A percentile compares a stretch with the other conserved stretches of the same genome.
Conservation (phyloP, 192 early-diverging fungal genomes). For the Backusella psychrophila region DNA sequence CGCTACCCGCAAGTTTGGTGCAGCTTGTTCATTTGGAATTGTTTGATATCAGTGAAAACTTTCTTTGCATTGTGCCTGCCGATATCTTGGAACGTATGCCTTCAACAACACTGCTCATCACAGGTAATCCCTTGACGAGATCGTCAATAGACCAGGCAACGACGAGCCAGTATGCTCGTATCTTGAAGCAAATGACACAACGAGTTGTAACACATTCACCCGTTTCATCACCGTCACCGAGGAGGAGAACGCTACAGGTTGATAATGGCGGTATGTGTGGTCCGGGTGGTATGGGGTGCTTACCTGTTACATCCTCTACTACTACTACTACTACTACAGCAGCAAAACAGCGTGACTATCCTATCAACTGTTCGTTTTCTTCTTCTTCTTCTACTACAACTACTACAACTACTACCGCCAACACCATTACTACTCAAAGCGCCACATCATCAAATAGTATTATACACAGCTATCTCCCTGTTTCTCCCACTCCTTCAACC, state of each 20-base stretch:
- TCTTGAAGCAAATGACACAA: conserved; percentile 29
- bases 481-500: neutral
- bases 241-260: neutral
- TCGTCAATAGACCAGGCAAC: neutral
- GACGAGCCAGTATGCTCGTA: conserved; percentile 12
- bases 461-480: too few species aligned
- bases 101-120: conserved; percentile 47
- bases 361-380: neutral
- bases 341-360: neutral
- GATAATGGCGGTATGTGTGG: conserved; percentile 16
- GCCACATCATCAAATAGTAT: too few species aligned
- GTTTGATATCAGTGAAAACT: conserved; percentile 36
- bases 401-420: neutral
- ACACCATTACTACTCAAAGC: too few species aligned
- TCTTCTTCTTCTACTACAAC: neutral
- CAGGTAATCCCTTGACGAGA: conserved; percentile 51
- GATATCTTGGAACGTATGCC: conserved; percentile 35
- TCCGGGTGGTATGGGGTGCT: conserved; percentile 26
- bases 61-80: conserved; percentile 34
- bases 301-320: neutral
- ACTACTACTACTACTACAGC: neutral
- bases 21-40: conserved; percentile 25
- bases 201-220: conserved; percentile 18
- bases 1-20: conserved; percentile 27
- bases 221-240: neutral